Evolutionary conservation across 257 asterid species (phyloP).

Genomic region (Nyctanthes arbortristis): DNA sequence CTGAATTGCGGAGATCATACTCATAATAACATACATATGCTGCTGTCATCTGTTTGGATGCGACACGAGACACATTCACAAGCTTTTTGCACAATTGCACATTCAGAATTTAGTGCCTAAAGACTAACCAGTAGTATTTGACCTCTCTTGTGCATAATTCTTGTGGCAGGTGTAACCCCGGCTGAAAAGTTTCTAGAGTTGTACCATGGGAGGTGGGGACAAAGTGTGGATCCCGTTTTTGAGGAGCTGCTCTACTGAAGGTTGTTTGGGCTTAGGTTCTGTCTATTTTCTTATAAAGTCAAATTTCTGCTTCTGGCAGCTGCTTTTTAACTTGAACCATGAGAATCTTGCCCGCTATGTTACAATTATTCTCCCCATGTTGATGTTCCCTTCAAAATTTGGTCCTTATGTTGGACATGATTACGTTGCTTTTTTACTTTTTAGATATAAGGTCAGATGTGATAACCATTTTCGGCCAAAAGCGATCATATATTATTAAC

Average conservation of each 20-base stretch:
- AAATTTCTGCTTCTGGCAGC: background rate
- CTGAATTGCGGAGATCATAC: background rate
- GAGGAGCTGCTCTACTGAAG: slow-evolving; percentile 84
- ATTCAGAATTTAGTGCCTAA: too few relatives aligned
- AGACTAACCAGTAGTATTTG: background rate
- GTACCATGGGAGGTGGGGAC: slow-evolving; percentile 95
- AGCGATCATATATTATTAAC: background rate
- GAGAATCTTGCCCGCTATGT: too few relatives aligned
- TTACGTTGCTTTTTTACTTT: too few relatives aligned
- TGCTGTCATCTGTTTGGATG: background rate
- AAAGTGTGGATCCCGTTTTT: slow-evolving; percentile 78
- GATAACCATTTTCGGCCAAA: slow-evolving; percentile 6
- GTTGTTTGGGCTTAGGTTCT: slow-evolving; percentile 8
- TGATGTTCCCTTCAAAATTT: too few relatives aligned
- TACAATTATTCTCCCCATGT: background rate
- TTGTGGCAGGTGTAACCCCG: slow-evolving; percentile 72
- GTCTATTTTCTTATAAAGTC: background rate
- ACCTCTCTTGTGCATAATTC: slow-evolving; percentile 9
- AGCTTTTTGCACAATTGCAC: too few relatives aligned
- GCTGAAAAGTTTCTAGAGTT: slow-evolving; percentile 86
- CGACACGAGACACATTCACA: too few relatives aligned
- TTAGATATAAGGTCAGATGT: background rate
- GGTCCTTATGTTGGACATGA: too few relatives aligned
- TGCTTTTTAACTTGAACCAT: too few relatives aligned
- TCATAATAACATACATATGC: background rate